These are phyloP conservation scores for Candida multigemmis DNA, from an alignment of 805 yeast genomes.

Conservation along the genomic window DNA sequence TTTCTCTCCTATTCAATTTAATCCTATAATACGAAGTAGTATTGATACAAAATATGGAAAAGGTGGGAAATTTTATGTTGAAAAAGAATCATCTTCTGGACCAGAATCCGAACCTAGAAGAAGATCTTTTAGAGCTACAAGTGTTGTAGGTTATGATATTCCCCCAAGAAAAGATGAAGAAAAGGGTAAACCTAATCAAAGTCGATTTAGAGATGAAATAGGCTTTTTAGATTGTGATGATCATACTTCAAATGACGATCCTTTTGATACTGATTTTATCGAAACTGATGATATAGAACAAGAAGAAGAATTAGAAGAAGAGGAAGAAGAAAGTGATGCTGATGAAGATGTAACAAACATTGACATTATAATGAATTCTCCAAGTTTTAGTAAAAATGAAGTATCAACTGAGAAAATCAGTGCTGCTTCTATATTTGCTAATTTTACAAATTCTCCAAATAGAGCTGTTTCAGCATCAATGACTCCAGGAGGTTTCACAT, in stretches of 20 bases:
- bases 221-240: constrained; percentile 7
- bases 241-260: constrained; percentile 5
- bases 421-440: too few species aligned
- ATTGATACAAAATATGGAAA: constrained; percentile 80
- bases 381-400: too few species aligned
- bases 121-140: constrained; percentile 21
- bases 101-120: constrained; percentile 10
- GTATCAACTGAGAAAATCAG: too few species aligned
- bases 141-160: constrained; percentile 19
- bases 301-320: constrained; percentile 11
- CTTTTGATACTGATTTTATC: constrained; percentile 5
- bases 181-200: constrained; percentile 4
- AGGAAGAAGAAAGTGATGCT: constrained; percentile 23
- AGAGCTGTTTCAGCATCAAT: too few species aligned
- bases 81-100: constrained; percentile 16
- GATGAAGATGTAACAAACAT: too few species aligned
- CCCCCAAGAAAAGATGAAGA: constrained; percentile 5
- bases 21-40: constrained; percentile 65
- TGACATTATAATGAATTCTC: too few species aligned
- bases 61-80: constrained; percentile 85
- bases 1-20: constrained; percentile 76
- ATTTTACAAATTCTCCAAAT: too few species aligned
- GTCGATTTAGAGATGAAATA: constrained; percentile 4
- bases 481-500: too few species aligned
- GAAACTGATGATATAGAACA: constrained; percentile 7